Conservation (phyloP, 768 basidiomycete genomes). For the Sarcomyxa edulis region DNA sequence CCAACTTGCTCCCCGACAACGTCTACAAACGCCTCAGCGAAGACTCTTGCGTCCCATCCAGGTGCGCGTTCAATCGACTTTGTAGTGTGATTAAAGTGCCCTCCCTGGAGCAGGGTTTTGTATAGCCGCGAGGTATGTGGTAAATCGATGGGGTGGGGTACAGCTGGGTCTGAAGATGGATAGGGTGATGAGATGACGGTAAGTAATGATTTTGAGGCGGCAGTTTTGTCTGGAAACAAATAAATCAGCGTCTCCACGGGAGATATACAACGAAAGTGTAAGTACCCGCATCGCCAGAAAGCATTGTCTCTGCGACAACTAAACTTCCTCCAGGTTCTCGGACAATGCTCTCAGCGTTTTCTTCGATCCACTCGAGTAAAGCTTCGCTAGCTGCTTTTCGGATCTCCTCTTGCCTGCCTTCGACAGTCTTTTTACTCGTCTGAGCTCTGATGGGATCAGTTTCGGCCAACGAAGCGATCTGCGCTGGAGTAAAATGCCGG, state of each 20-base stretch:
- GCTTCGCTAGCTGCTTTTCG: conserved; percentile 67
- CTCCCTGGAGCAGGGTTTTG: conserved; percentile 88
- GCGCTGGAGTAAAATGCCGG: conserved; percentile 83
- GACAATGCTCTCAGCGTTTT: conserved; percentile 55
- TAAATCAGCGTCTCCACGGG: background rate
- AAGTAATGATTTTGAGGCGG: conserved; percentile 57
- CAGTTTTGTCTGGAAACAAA: conserved; percentile 74
- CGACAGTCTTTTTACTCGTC: conserved; percentile 82
- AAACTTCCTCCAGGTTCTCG: conserved; percentile 79
- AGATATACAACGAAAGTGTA: background rate
- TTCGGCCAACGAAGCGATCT: conserved; percentile 65
- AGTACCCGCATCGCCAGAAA: conserved; percentile 82
- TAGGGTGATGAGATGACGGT: conserved; percentile 49
- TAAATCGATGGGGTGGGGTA: conserved; percentile 70
- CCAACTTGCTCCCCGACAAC: conserved; percentile 47
- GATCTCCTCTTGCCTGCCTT: conserved; percentile 63
- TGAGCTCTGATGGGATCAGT: conserved; percentile 61
- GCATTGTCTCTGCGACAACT: conserved; percentile 76
- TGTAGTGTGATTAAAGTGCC: conserved; percentile 71
- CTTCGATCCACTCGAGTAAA: conserved; percentile 64
- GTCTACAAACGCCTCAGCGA: conserved; percentile 55
- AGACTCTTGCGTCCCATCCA: conserved; percentile 51
- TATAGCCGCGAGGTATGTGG: conserved; percentile 80
- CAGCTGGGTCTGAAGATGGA: conserved; percentile 42
- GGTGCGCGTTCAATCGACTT: conserved; percentile 46